Percentiles rank a stretch among this genome's conserved stretches.
These are phyloP conservation scores for Nakazawaea wickerhamii DNA, from an alignment of 805 yeast genomes.

Conservation along the genomic window DNA sequence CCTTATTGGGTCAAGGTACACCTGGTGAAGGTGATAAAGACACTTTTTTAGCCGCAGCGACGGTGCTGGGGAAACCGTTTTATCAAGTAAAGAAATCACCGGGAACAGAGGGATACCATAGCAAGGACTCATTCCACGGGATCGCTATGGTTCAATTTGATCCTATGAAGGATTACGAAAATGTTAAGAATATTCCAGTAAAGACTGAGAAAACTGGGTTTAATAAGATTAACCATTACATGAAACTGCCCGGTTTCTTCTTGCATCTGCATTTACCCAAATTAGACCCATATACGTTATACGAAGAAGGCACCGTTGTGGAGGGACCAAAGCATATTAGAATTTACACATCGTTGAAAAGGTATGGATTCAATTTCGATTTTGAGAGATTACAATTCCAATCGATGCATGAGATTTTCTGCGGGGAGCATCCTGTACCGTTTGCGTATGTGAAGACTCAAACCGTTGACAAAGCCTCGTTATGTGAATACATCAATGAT, in stretches of 20 bases:
- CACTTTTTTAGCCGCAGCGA: slow-evolving; percentile 50
- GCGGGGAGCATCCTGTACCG: slow-evolving; percentile 19
- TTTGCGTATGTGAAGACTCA: slow-evolving; percentile 20
- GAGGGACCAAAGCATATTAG: slow-evolving; percentile 32
- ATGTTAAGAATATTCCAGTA: slow-evolving; percentile 15
- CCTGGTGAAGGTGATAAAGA: slow-evolving; percentile 57
- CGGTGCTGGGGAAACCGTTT: slow-evolving; percentile 34
- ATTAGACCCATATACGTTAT: slow-evolving; percentile 36
- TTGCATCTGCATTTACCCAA: slow-evolving; percentile 53
- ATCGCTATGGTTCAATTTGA: slow-evolving; percentile 56
- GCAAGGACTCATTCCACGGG: slow-evolving; percentile 32
- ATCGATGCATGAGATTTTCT: slow-evolving; percentile 37
- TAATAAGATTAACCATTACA: slow-evolving; percentile 20
- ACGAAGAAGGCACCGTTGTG: not conserved
- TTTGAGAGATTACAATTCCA: slow-evolving; percentile 58
- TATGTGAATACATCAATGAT: slow-evolving; percentile 42
- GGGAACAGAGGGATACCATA: slow-evolving; percentile 42
- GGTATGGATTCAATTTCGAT: slow-evolving; percentile 35
- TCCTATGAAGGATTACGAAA: slow-evolving; percentile 36
- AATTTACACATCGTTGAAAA: slow-evolving; percentile 24
- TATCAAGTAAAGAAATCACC: slow-evolving; percentile 48
- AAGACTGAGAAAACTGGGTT: slow-evolving; percentile 19
- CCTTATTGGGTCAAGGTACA: slow-evolving; percentile 41
- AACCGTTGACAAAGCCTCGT: slow-evolving; percentile 25
- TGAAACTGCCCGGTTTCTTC: slow-evolving; percentile 24